Evolutionary conservation across 73 alveolate genomes (phyloP), one percentile per base, ranked within the genome.

Genomic region (Vitrella brassicaformis): DNA sequence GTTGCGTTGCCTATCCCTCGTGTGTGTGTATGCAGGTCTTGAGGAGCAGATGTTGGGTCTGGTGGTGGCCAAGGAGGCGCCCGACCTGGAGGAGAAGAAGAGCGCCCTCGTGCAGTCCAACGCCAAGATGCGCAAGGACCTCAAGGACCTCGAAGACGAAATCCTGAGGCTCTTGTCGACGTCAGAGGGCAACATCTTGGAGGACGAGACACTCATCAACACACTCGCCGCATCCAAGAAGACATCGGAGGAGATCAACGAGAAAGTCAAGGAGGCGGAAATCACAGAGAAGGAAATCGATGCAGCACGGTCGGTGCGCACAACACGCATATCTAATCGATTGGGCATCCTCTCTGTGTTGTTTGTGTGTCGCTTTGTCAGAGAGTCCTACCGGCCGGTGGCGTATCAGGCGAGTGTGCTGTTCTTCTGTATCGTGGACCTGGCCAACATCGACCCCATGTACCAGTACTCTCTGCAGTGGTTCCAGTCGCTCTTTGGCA

Each of bases 391-490:
- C 87, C 90, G 99, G 70, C 98, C 99, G 0, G 98, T 95, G 31
- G 99, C 99, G 19, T 96, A 87, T 80, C 88, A 99, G 78, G 98
- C 99, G 31, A 90, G 98, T 0, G 84, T 96, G 68, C 94, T 97
- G 73, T 97, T 96, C 95, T 97, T 97, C 94, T 93, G 98, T 71
- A 92, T 97, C 73, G 93, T 97, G 31, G 99, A 97, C 85, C 87
- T 97, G 39, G 95, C 99, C 10, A 87, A 93, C 68, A 82, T 94
- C 67, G 98, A 94, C 72, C 98, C 98, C 25, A 94, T 94, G 98
- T 97, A 97, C 86, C 98, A 97, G 88, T 97, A 94, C 88, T 94
- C 99, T 66, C 87, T 97, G 28, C 97, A 97, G 90, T 97, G 99
- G 99, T 97, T 94, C 86, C 93, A 98, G 67, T 90, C 95, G 78